These are phyloP conservation scores for Plectosphaerella plurivora DNA, from an alignment of 2,329 filamentous ascomycete genomes.

Conservation along the genomic window DNA sequence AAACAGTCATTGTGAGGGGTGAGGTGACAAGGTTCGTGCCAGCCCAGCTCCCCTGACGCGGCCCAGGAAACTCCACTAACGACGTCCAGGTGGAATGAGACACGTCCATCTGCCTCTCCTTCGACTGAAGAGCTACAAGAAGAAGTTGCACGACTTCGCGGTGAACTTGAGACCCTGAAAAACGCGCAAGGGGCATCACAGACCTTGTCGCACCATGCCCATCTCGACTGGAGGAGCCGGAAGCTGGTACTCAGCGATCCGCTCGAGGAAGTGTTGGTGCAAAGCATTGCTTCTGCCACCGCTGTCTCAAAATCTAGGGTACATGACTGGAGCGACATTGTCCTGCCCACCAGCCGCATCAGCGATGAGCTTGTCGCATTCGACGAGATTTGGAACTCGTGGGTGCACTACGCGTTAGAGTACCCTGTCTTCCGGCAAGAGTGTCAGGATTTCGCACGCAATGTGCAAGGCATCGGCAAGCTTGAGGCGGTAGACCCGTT, in stretches of 20 bases:
- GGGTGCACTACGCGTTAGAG: conserved; percentile 14
- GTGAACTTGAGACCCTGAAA: too few species aligned
- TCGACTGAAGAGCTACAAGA: too few species aligned
- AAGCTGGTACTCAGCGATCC: neutral
- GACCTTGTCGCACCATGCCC: too few species aligned
- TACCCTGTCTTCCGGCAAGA: conserved; percentile 12
- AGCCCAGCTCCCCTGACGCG: neutral
- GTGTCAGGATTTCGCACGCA: conserved; percentile 1
- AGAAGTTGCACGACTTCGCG: too few species aligned
- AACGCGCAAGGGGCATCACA: too few species aligned
- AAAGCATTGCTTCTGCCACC: neutral
- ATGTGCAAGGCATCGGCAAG: neutral
- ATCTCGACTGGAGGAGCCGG: too few species aligned
- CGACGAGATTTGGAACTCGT: conserved; percentile 12
- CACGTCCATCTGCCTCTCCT: too few species aligned
- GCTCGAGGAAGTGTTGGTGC: neutral
- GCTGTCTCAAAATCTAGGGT: neutral
- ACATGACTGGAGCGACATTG: neutral
- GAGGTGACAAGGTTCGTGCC: conserved; percentile 4
- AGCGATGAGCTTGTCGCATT: conserved; percentile 7
- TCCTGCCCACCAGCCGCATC: neutral
- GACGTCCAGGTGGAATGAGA: too few species aligned
- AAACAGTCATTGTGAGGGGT: conserved; percentile 6
- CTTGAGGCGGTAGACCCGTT: neutral
- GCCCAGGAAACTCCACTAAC: too few species aligned